These are phyloP conservation scores for Suillus luteus DNA, from an alignment of 768 basidiomycete genomes.

Conservation along the genomic window DNA sequence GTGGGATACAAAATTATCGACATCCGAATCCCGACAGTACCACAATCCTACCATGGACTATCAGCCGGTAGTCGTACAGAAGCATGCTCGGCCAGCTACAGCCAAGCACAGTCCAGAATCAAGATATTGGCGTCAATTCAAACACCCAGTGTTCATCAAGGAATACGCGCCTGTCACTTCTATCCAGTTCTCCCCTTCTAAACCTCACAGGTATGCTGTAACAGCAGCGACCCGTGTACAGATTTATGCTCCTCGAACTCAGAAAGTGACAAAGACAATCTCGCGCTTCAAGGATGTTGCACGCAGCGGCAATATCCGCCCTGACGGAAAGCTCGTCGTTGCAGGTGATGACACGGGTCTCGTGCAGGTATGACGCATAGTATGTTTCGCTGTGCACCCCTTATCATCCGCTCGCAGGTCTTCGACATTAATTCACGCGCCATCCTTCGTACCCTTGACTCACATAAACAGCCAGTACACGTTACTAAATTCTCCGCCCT, in stretches of 20 bases:
- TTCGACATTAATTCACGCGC: conserved; percentile 95
- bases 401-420: conserved; percentile 47
- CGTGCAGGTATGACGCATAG: conserved; percentile 54
- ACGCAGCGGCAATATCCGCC: conserved; percentile 82
- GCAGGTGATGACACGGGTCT: conserved; percentile 95
- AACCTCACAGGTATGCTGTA: conserved; percentile 93
- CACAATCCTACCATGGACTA: conserved; percentile 64
- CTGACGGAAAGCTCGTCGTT: conserved; percentile 92
- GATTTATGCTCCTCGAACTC: conserved; percentile 94
- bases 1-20: conserved; percentile 17
- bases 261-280: conserved; percentile 95
- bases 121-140: conserved; percentile 85
- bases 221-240: conserved; percentile 93
- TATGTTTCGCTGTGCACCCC: conserved; percentile 8
- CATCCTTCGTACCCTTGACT: conserved; percentile 87
- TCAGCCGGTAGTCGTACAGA: conserved; percentile 68
- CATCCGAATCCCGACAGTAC: conserved; percentile 21
- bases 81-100: conserved; percentile 56
- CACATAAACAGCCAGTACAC: conserved; percentile 96
- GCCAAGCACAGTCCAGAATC: conserved; percentile 73
- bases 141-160: conserved; percentile 91
- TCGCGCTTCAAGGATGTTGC: conserved; percentile 97
- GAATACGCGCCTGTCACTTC: conserved; percentile 96
- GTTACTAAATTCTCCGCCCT: conserved; percentile 89
- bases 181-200: conserved; percentile 84